A percentile compares a stretch with the other conserved stretches of the same genome.
Evolutionary conservation across 805 yeast genomes (phyloP).

Genomic region (Naumovozyma baii): DNA sequence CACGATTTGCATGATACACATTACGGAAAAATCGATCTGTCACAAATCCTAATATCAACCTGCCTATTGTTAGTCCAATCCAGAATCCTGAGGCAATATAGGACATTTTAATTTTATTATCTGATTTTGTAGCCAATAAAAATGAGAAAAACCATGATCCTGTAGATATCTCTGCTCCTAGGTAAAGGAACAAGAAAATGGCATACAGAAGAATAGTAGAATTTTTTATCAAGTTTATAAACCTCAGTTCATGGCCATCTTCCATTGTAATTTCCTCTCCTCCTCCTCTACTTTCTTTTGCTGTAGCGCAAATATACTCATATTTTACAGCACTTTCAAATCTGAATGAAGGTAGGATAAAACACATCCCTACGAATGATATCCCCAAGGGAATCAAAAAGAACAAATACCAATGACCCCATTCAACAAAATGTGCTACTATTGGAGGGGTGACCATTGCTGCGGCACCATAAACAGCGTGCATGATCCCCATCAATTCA

Average conservation of each 20-base stretch:
- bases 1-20: conserved; percentile 34
- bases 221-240: conserved; percentile 17
- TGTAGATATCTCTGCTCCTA: conserved; percentile 60
- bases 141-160: conserved; percentile 68
- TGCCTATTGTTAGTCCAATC: conserved; percentile 60
- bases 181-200: conserved; percentile 47
- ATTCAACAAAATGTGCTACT: conserved; percentile 36
- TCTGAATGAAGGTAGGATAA: conserved; percentile 37
- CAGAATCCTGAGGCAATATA: conserved; percentile 62
- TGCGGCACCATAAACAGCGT: conserved; percentile 65
- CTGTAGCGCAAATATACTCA: conserved; percentile 15
- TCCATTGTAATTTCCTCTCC: conserved; percentile 9
- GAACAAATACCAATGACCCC: conserved; percentile 24
- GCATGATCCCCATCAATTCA: conserved; percentile 49
- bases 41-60: conserved; percentile 48
- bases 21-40: conserved; percentile 39
- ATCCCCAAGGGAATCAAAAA: conserved; percentile 29
- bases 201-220: conserved; percentile 41
- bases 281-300: conserved; percentile 3
- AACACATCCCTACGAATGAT: conserved; percentile 28
- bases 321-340: conserved; percentile 35
- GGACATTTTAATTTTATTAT: conserved; percentile 40
- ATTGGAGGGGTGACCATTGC: conserved; percentile 62
- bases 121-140: conserved; percentile 44
- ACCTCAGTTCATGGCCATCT: conserved; percentile 3